Evolutionary conservation across 441 rosid genomes (phyloP).

Genomic region (Hypseocharis bilobata): DNA sequence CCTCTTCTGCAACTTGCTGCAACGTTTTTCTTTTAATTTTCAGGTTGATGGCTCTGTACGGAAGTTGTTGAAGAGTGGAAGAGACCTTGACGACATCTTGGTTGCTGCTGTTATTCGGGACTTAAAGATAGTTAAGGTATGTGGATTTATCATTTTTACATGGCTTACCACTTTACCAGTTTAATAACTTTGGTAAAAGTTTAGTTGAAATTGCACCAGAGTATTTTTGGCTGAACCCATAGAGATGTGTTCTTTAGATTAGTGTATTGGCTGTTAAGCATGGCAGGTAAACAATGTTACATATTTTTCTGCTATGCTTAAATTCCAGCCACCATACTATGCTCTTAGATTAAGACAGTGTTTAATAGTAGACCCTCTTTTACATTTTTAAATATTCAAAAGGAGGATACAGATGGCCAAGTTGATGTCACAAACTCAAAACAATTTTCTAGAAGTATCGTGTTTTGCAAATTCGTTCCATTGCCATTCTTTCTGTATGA

Average conservation of each 20-base stretch:
- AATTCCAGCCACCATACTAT: background rate
- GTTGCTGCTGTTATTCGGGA: conserved; percentile 64
- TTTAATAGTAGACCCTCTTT: background rate
- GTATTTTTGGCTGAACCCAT: conserved; percentile 6
- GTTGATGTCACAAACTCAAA: background rate
- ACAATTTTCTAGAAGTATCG: background rate
- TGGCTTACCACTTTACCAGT: conserved; percentile 10
- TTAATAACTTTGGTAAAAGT: conserved; percentile 15
- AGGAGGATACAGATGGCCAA: background rate
- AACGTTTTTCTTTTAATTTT: conserved; percentile 22
- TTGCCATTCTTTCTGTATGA: background rate
- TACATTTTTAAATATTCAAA: background rate
- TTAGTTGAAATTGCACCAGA: conserved; percentile 10
- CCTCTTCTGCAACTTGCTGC: conserved; percentile 18
- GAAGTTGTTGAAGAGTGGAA: conserved; percentile 58
- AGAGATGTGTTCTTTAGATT: background rate
- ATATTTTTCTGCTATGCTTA: background rate
- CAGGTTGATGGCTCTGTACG: conserved; percentile 55
- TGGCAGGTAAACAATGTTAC: background rate
- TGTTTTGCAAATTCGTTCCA: background rate
- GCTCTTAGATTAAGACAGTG: background rate
- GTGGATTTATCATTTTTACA: conserved; percentile 18
- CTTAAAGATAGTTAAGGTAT: conserved; percentile 69
- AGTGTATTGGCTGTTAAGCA: background rate
- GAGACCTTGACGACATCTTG: conserved; percentile 57